Percentiles rank a stretch among this genome's conserved stretches.
Conservation (phyloP, 768 basidiomycete genomes). For the Melanogaster broomeanus region DNA sequence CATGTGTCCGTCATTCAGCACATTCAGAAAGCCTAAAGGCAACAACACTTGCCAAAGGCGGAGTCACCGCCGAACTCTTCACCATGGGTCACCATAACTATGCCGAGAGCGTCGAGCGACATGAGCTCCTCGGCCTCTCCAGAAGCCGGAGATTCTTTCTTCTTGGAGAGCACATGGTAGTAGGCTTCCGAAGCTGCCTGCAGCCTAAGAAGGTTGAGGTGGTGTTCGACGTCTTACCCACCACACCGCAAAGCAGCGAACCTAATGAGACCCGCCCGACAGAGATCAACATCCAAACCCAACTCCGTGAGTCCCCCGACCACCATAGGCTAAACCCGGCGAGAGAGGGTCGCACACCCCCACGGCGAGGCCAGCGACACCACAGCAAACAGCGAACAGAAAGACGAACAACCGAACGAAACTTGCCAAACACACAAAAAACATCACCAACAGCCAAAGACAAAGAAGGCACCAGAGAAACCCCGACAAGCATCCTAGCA, state of each 20-base stretch:
- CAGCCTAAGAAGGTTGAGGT: constrained; percentile 47
- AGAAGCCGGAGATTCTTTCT: constrained; percentile 63
- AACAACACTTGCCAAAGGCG: constrained; percentile 52
- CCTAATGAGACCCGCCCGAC: constrained; percentile 73
- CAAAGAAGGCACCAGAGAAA: not conserved
- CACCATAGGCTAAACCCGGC: constrained; percentile 76
- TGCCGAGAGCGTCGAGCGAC: constrained; percentile 75
- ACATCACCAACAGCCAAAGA: not conserved
- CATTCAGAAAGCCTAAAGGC: constrained; percentile 4
- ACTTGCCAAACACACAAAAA: constrained; percentile 63
- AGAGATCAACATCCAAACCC: constrained; percentile 81
- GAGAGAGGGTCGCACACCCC: constrained; percentile 87
- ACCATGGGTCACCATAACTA: constrained; percentile 86
- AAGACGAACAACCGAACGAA: constrained; percentile 60
- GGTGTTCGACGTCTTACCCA: not conserved
- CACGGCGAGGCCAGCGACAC: constrained; percentile 52
- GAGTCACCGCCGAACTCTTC: constrained; percentile 81
- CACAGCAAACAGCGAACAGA: constrained; percentile 1
- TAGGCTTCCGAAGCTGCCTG: constrained; percentile 72
- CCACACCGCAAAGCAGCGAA: constrained; percentile 38
- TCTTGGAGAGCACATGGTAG: constrained; percentile 71
- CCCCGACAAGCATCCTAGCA: constrained; percentile 66
- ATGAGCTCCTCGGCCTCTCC: constrained; percentile 70
- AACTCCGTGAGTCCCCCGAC: constrained; percentile 80
- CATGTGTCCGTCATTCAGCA: not conserved